These are phyloP conservation scores for Nicotiana tomentosiformis DNA, from an alignment of 257 asterid species.

Conservation along the genomic window DNA sequence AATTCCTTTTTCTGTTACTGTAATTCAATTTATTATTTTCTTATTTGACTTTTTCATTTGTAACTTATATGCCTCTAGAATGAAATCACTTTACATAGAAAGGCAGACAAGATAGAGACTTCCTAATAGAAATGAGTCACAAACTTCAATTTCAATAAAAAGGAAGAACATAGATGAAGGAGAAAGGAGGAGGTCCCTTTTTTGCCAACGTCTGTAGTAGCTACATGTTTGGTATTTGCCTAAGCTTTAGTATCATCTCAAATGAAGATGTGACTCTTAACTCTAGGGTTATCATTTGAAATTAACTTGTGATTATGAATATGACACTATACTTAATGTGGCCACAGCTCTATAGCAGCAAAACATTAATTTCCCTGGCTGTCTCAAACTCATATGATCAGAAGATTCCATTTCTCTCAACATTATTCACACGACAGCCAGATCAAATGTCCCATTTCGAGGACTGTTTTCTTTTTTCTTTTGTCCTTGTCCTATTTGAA, in stretches of 20 bases:
- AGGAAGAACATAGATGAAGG: not conserved
- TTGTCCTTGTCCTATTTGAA: not conserved
- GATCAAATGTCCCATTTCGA: slow-evolving; percentile 41
- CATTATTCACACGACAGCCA: slow-evolving; percentile 41
- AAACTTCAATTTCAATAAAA: not conserved
- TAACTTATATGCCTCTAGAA: not conserved
- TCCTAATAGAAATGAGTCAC: not conserved
- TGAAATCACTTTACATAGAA: not conserved
- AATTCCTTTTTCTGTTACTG: not conserved
- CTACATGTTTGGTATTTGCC: not conserved
- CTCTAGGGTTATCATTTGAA: slow-evolving; percentile 21
- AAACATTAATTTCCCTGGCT: slow-evolving; percentile 28
- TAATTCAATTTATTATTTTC: not conserved
- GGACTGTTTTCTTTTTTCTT: not conserved
- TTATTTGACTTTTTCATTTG: not conserved
- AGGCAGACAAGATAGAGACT: not conserved
- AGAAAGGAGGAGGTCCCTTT: slow-evolving; percentile 11
- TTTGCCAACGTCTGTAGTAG: not conserved
- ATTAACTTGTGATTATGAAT: slow-evolving; percentile 21
- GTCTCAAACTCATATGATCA: slow-evolving; percentile 4
- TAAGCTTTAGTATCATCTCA: slow-evolving; percentile 44
- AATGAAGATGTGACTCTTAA: slow-evolving; percentile 19
- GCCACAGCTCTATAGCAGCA: slow-evolving; percentile 23
- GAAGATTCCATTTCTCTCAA: slow-evolving; percentile 6
- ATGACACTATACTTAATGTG: slow-evolving; percentile 25